Percentiles rank a stretch among this genome's conserved stretches.
Conservation (phyloP, 2,329 filamentous ascomycete species). For the Pseudohalonectria lignicola region DNA sequence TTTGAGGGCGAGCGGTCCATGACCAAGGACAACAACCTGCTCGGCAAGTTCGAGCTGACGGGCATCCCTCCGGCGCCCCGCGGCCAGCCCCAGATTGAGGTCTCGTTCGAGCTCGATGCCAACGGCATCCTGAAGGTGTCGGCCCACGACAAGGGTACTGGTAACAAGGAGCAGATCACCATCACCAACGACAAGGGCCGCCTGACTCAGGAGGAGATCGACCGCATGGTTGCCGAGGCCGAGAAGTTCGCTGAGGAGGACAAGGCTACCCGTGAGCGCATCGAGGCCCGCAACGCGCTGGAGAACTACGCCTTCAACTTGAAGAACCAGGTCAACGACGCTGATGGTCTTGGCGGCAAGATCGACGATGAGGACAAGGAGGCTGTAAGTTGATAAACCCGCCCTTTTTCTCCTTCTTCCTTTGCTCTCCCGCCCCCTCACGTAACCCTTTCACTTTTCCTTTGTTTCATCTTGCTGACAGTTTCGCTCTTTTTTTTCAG, state of each 20-base stretch:
- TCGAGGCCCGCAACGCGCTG: slow-evolving; percentile 89
- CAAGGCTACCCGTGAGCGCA: slow-evolving; percentile 94
- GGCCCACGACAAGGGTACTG: slow-evolving; percentile 94
- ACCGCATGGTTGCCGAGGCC: slow-evolving; percentile 97
- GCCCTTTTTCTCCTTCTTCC: background rate
- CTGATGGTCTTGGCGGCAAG: slow-evolving; percentile 95
- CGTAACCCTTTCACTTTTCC: too few species aligned
- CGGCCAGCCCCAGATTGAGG: slow-evolving; percentile 96
- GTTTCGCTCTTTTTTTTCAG: slow-evolving; percentile 23
- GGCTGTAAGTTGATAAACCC: slow-evolving; percentile 57
- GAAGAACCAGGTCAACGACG: slow-evolving; percentile 98
- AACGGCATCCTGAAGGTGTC: slow-evolving; percentile 98
- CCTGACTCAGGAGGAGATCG: slow-evolving; percentile 91
- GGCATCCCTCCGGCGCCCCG: slow-evolving; percentile 91
- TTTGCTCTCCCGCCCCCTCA: background rate
- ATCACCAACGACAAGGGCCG: slow-evolving; percentile 99
- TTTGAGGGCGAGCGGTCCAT: slow-evolving; percentile 88
- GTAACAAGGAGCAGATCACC: slow-evolving; percentile 94
- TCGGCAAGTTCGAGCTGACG: slow-evolving; percentile 97
- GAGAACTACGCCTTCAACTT: slow-evolving; percentile 99
- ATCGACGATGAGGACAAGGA: slow-evolving; percentile 99
- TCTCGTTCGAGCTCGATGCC: slow-evolving; percentile 94
- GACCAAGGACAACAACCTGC: slow-evolving; percentile 94
- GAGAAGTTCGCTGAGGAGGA: slow-evolving; percentile 99
- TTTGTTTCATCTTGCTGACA: too few species aligned